A percentile compares a stretch with the other conserved stretches of the same genome.
Conservation (phyloP, 1,284 basidiomycete species). For the Melanopsichium pennsylvanicum region DNA sequence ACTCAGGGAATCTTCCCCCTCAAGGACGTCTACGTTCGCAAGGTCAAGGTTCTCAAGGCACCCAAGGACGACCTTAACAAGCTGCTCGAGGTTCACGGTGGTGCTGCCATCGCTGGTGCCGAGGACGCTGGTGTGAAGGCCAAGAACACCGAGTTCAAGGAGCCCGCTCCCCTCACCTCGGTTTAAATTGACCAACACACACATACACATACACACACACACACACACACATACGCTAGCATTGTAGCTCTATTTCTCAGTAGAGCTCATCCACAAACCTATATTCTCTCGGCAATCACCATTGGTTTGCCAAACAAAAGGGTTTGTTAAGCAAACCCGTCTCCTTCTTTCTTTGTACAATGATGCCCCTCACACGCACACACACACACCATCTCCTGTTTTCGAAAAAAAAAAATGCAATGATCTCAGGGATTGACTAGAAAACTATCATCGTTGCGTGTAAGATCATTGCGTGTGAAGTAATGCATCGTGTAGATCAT, state of each 20-base stretch:
- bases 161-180: conserved; percentile 83
- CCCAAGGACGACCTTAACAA: conserved; percentile 96
- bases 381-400: conserved; percentile 18
- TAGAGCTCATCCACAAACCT: conserved; percentile 3
- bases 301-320: conserved; percentile 18
- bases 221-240: conserved; percentile 1
- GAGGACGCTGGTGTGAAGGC: conserved; percentile 88
- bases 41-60: conserved; percentile 89
- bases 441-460: not conserved
- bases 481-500: too few species aligned
- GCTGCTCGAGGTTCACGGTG: conserved; percentile 93
- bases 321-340: conserved; percentile 15
- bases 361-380: conserved; percentile 20
- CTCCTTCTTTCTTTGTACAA: conserved; percentile 36
- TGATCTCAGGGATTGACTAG: conserved; percentile 44
- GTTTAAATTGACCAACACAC: conserved; percentile 65
- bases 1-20: conserved; percentile 94
- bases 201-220: not conserved
- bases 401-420: conserved; percentile 35
- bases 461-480: too few species aligned
- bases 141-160: conserved; percentile 85
- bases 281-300: conserved; percentile 6
- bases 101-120: conserved; percentile 67
- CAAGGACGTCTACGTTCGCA: conserved; percentile 89
- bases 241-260: not conserved